Base-by-base conservation (phyloP, 306 rosid species). In the Castanopsis chinensis region DNA sequence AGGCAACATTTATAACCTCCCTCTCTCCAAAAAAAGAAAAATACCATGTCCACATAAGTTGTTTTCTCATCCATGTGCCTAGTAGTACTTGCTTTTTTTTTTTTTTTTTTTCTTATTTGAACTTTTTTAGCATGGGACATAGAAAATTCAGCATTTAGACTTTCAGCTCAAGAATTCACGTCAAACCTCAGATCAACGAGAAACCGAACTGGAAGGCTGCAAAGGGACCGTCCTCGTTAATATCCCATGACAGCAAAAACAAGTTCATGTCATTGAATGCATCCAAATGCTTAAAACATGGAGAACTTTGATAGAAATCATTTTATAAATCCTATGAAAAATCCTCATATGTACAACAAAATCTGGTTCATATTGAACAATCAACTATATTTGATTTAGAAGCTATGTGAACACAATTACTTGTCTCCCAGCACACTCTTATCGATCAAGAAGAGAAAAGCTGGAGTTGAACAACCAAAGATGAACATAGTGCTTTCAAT, bases 321-420 rank as follows among this genome's bases (percentile, higher is more conserved):
- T 17, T 3, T 65, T 5, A 3, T 63, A 63, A 32, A 32, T 30
- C 71, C 20, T 12, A 65, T 6, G 4, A 18, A 64, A 65, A 27
- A 35, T 64, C 56, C 28, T n/a, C 49, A 30, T 37, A 69, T 64
- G 71, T 8, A 32, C 6, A 33, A 32, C 23, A 32, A 21, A 65
- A 65, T 5, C 25, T 1, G 23, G 45, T 5, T 65, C 13, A 32
- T 57, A 19, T 68, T 37, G 69, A 70, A 69, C 55, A 80, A 64
- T 77, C 73, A 51, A 55, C 18, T 76, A 43, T 45, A 45, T 58
- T 82, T 11, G 74, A 20, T 53, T 75, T 53, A 76, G 61, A 28
- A 59, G 58, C 56, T 7, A 33, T 30, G 28, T 20, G 28, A 60
- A 5, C 15, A 5, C 64, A 13, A 69, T 71, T 63, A 33, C 74